Base-by-base conservation (phyloP, 805 yeast genomes). In the Candida germanica region DNA sequence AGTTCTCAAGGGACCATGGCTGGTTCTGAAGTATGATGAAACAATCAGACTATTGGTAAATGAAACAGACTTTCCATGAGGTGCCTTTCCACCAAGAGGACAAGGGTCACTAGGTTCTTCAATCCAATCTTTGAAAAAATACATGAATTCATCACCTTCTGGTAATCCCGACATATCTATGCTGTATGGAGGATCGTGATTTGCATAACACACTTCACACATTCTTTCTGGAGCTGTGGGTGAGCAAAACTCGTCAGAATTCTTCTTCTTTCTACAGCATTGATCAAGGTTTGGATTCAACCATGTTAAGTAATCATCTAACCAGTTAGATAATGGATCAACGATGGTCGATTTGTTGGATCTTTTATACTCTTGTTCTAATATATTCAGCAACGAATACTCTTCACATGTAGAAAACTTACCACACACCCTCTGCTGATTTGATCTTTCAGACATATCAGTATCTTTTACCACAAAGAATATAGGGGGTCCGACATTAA, bases 81-180 rank as follows among this genome's bases (percentile, higher is more conserved):
- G 95, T 0, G 97, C 97, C 51, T 85, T 84, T 2, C 98, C 98
- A 3, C 96, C 98, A 18, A 91, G 64, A 1, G 98, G 96, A 58
- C 98, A 91, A 2, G 91, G 87, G 50, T 85, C 93, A 39, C 95
- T 84, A 2, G 79, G 79, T 17, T 87, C 85, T 26, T 77, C 69
- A 17, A 91, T 85, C 98, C 98, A 91, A 27, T 83, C 76, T 15
- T 75, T 58, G 53, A 88, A 82, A 48, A 70, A 87, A 29, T 65
- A 66, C 77, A 84, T 75, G 51, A 91, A 91, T 23, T 80, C 80
- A 0, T 67, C 66, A 9, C 70, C 73, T 24, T 78, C 79, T 0
- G 98, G 98, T 51, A 93, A 79, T 0, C 93, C 96, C 4, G 71
- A 67, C 95, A 88, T 86, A 26, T 73, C 67, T 46, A 79, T 75